Conservation (phyloP, 2,329 filamentous ascomycete species). For the Cercospora nicotianae region DNA sequence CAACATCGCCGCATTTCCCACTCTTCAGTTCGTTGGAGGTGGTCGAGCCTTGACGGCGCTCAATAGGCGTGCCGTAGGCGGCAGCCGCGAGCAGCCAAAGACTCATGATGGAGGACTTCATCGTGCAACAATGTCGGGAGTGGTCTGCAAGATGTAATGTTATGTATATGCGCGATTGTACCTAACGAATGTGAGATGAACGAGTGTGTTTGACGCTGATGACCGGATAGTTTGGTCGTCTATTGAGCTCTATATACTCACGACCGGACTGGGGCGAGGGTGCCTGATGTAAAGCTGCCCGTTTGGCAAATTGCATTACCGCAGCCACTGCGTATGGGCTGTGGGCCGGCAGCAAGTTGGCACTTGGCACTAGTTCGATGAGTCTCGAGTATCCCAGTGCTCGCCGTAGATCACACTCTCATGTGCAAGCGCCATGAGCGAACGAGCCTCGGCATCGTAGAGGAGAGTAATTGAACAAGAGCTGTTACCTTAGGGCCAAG, state of each 20-base stretch:
- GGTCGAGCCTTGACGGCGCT: conserved; percentile 18
- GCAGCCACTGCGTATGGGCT: not conserved
- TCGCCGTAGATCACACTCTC: not conserved
- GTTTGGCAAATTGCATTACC: not conserved
- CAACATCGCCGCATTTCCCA: conserved; percentile 49
- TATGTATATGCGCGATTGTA: not conserved
- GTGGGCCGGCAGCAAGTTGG: not conserved
- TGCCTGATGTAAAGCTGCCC: not conserved
- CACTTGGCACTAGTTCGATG: not conserved
- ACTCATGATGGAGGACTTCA: conserved; percentile 12
- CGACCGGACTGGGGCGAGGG: not conserved
- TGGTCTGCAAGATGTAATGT: not conserved
- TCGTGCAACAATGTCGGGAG: not conserved
- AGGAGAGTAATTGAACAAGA: not conserved
- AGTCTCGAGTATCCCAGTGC: not conserved
- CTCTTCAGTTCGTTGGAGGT: conserved; percentile 29
- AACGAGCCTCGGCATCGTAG: not conserved
- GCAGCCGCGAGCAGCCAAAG: conserved; percentile 21
- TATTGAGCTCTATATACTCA: not conserved
- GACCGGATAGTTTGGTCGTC: not conserved
- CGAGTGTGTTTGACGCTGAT: conserved; percentile 4
- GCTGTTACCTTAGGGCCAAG: not conserved
- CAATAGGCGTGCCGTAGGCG: conserved; percentile 12
- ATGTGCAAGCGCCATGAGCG: not conserved
- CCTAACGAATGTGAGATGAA: conserved; percentile 3